phyloP scores from a whole-genome alignment of 1,284 basidiomycete species.

The Lentinula novae-zelandiae region DNA sequence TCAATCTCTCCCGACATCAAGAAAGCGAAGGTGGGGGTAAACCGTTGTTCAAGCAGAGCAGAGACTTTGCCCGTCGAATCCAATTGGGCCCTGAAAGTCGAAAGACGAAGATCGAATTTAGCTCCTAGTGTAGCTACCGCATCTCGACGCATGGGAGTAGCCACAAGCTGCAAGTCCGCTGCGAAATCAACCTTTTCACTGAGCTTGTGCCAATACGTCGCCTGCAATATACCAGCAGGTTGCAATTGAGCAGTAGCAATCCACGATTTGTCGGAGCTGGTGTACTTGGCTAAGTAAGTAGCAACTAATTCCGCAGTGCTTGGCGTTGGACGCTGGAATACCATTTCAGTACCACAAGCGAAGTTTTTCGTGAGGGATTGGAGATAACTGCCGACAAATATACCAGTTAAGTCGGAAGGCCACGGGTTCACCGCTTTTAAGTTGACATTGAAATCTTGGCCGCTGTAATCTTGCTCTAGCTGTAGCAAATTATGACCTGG shows the following conservation, averaged over 20 bases:
- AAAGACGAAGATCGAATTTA: conserved; percentile 94
- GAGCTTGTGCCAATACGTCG: conserved; percentile 96
- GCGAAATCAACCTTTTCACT: conserved; percentile 99
- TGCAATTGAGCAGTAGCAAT: conserved; percentile 93
- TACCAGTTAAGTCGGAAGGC: conserved; percentile 85
- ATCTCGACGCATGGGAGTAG: conserved; percentile 78
- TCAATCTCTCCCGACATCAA: conserved; percentile 96
- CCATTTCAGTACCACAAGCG: conserved; percentile 87
- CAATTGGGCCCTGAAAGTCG: conserved; percentile 90
- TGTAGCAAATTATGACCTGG: conserved; percentile 87
- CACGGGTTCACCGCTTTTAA: conserved; percentile 93
- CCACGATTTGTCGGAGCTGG: conserved; percentile 72
- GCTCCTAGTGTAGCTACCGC: conserved; percentile 91
- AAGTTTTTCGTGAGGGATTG: conserved; percentile 94
- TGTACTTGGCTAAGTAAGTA: conserved; percentile 89
- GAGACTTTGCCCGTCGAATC: conserved; percentile 94
- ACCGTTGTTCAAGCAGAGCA: conserved; percentile 91
- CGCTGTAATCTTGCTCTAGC: conserved; percentile 93
- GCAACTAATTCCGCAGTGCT: conserved; percentile 72
- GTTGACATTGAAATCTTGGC: conserved; percentile 86
- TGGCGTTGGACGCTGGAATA: conserved; percentile 80
- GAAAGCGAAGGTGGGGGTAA: conserved; percentile 94
- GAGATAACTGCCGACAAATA: conserved; percentile 91
- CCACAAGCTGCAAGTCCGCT: conserved; percentile 86
- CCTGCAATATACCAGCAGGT: conserved; percentile 82